Conservation (phyloP, 371 early-diverging fungal species). For the Rhizopus microsporus region DNA sequence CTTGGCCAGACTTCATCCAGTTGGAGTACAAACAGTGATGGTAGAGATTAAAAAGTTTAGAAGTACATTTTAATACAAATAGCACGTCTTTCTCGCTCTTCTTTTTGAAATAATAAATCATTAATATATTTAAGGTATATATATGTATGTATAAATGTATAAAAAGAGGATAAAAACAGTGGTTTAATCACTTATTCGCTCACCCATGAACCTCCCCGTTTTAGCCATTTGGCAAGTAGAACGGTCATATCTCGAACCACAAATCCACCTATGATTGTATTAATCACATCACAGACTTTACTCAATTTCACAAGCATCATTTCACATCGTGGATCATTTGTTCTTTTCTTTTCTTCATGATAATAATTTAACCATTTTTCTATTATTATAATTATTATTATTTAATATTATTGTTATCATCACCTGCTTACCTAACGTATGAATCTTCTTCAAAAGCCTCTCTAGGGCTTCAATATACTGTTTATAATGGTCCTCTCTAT, state of each 20-base stretch:
- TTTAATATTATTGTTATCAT: background rate
- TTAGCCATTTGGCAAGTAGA: constrained; percentile 53
- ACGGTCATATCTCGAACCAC: constrained; percentile 48
- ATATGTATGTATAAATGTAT: background rate
- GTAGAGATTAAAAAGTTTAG: constrained; percentile 89
- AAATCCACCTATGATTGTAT: constrained; percentile 46
- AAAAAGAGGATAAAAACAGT: background rate
- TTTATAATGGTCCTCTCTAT: constrained; percentile 48
- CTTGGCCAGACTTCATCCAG: constrained; percentile 68
- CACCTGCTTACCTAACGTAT: constrained; percentile 35
- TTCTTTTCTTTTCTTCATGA: constrained; percentile 19
- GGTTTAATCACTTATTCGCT: constrained; percentile 36
- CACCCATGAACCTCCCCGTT: constrained; percentile 53
- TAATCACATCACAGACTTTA: constrained; percentile 40
- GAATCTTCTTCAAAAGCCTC: constrained; percentile 37
- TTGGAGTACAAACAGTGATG: constrained; percentile 90
- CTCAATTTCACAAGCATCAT: constrained; percentile 32
- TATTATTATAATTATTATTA: constrained; percentile 10
- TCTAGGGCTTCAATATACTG: constrained; percentile 46
- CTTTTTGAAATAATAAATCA: too few species aligned
- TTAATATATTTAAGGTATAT: too few species aligned
- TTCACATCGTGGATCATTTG: constrained; percentile 32
- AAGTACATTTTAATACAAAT: constrained; percentile 60
- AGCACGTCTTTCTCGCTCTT: too few species aligned
- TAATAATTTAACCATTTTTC: constrained; percentile 45